phyloP scores from a whole-genome alignment of 148 eudicot genomes.

The Polygonum aviculare region DNA sequence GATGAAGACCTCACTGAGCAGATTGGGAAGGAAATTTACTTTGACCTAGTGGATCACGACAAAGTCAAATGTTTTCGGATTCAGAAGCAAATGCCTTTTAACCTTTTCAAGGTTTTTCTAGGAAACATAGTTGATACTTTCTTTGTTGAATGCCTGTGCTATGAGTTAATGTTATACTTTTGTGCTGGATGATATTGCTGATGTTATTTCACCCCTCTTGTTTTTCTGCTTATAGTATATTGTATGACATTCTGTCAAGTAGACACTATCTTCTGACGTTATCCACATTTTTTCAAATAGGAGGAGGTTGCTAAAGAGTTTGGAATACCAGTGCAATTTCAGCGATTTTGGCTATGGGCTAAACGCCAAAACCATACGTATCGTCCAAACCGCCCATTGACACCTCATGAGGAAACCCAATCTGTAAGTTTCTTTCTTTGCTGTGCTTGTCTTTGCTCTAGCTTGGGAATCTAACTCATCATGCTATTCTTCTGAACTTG shows the following conservation, averaged over 20 bases:
- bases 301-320: constrained; percentile 91
- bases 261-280: not conserved
- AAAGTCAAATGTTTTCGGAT: constrained; percentile 85
- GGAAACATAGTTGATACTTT: not conserved
- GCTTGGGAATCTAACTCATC: not conserved
- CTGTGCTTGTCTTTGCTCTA: not conserved
- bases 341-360: constrained; percentile 90
- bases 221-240: not conserved
- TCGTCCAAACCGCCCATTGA: constrained; percentile 79
- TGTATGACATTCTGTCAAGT: not conserved
- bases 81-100: constrained; percentile 79
- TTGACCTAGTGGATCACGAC: constrained; percentile 97
- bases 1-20: constrained; percentile 78
- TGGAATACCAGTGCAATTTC: constrained; percentile 76
- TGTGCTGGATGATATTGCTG: constrained; percentile 1
- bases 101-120: constrained; percentile 67
- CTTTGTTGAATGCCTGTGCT: not conserved
- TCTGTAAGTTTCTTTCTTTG: constrained; percentile 31
- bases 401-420: constrained; percentile 62
- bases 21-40: constrained; percentile 84
- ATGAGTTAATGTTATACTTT: not conserved
- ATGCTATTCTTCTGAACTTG: not conserved
- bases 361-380: constrained; percentile 91
- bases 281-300: constrained; percentile 24
- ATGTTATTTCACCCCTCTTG: not conserved